Evolutionary conservation across 1,284 basidiomycete genomes (phyloP), one percentile per base, ranked within the genome.

Genomic region (Irpex lacteus): DNA sequence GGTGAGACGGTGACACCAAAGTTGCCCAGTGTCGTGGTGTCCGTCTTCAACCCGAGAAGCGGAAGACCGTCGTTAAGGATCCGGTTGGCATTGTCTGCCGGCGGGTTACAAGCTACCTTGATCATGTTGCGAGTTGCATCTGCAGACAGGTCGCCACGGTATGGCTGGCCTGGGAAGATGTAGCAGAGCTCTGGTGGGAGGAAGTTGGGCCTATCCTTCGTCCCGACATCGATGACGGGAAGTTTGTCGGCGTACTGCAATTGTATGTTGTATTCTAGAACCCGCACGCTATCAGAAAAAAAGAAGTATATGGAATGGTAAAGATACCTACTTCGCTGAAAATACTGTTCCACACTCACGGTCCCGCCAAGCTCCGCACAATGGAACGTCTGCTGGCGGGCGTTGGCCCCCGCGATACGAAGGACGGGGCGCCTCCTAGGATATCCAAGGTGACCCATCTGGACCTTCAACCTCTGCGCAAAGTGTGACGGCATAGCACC

Each of bases 171-270:
- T 0, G 81, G 74, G 8, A 81, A 73, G 59, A 92, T 89, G 18
- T 83, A 76, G 77, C 91, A 92, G 2, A 92, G 65, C 71, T 92
- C 91, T 0, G 88, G 85, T 0, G 90, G 91, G 1, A 91, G 75
- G 66, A 75, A 83, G 52, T 78, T 78, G 0, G 81, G 68, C 21
- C 26, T 34, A 49, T 79, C 81, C 18, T 71, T 76, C 1, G 79
- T 80, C 5, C 80, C 77, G 18, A 90, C 76, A 61, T 91, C 80
- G 63, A 92, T 76, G 44, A 89, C 79, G 0, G 90, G 89, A 2
- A 90, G 73, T 37, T 88, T 79, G 7, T 76, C 65, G 0, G 87
- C 75, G 60, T 85, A 70, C 38, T 73, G 72, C 6, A 92, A 74
- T 1, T 71, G 81, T 52, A 82, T 84, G 0, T 81, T 80, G 66